Conservation (phyloP, 2,329 filamentous ascomycete species). For the Epichloe sp. region DNA sequence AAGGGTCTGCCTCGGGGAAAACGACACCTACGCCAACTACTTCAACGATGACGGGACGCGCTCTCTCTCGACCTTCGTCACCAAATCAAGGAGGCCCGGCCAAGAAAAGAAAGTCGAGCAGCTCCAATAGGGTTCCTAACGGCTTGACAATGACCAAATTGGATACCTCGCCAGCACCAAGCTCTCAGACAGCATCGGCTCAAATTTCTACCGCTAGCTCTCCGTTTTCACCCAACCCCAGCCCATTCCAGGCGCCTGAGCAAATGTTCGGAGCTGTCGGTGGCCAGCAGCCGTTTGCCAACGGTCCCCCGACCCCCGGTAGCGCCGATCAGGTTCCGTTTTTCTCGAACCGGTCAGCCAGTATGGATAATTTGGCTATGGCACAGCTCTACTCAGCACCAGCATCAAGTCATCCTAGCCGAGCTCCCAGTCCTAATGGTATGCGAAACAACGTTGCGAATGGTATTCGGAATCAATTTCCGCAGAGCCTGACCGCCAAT, state of each 20-base stretch:
- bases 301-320: slow-evolving; percentile 56
- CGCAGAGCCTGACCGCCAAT: slow-evolving; percentile 33
- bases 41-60: slow-evolving; percentile 11
- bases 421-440: slow-evolving; percentile 58
- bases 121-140: slow-evolving; percentile 55
- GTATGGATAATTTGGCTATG: slow-evolving; percentile 51
- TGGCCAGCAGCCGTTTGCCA: slow-evolving; percentile 31
- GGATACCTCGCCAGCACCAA: slow-evolving; percentile 40
- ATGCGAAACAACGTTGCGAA: slow-evolving; percentile 33
- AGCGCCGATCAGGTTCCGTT: slow-evolving; percentile 48
- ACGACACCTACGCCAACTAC: slow-evolving; percentile 17
- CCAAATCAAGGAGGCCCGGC: slow-evolving; percentile 54
- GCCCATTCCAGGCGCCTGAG: slow-evolving; percentile 31
- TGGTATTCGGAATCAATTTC: slow-evolving; percentile 29
- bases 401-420: slow-evolving; percentile 59
- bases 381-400: slow-evolving; percentile 59
- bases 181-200: slow-evolving; percentile 22
- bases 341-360: slow-evolving; percentile 44
- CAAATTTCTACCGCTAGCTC: slow-evolving; percentile 32
- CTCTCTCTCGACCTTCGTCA: slow-evolving; percentile 60
- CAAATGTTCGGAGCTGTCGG: slow-evolving; percentile 30
- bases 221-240: slow-evolving; percentile 37
- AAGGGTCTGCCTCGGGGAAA: slow-evolving; percentile 18
- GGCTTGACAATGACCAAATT: slow-evolving; percentile 72
- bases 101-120: slow-evolving; percentile 75